A percentile compares a stretch with the other conserved stretches of the same genome.
Conservation (phyloP, 768 basidiomycete species). For the Leccinellum luteum region DNA sequence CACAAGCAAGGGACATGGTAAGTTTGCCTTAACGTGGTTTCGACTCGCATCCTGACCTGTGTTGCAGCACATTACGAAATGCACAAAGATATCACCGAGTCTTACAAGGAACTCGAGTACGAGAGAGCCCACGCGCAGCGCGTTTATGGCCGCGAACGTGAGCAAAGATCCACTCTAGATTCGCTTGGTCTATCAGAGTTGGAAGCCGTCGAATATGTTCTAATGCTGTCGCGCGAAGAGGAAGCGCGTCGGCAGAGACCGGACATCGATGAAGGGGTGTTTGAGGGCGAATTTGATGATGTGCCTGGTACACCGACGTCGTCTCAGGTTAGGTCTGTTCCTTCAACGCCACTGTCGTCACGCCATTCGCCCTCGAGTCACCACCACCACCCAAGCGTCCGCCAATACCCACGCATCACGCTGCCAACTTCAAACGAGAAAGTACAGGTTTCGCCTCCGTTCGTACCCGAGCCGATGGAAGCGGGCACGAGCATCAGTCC, state of each 20-base stretch:
- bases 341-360: constrained; percentile 4
- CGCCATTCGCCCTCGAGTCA: constrained; percentile 20
- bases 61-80: constrained; percentile 63
- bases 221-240: constrained; percentile 86
- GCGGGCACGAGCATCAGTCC: constrained; percentile 42
- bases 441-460: constrained; percentile 53
- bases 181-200: constrained; percentile 69
- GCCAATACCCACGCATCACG: constrained; percentile 29
- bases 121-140: constrained; percentile 41
- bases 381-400: constrained; percentile 20
- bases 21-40: constrained; percentile 16
- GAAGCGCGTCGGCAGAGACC: constrained; percentile 30
- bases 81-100: constrained; percentile 60
- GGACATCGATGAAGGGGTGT: constrained; percentile 51
- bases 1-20: constrained; percentile 47
- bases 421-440: constrained; percentile 43
- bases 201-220: constrained; percentile 74
- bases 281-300: constrained; percentile 46
- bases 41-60: not conserved
- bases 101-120: constrained; percentile 47
- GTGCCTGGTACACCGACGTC: constrained; percentile 13
- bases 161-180: constrained; percentile 55
- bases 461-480: constrained; percentile 52
- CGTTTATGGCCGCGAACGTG: constrained; percentile 47
- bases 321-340: constrained; percentile 9